Evolutionary conservation across 2,329 filamentous ascomycete genomes (phyloP), one percentile per base, ranked within the genome.

Genomic region (Diaporthe velutina): DNA sequence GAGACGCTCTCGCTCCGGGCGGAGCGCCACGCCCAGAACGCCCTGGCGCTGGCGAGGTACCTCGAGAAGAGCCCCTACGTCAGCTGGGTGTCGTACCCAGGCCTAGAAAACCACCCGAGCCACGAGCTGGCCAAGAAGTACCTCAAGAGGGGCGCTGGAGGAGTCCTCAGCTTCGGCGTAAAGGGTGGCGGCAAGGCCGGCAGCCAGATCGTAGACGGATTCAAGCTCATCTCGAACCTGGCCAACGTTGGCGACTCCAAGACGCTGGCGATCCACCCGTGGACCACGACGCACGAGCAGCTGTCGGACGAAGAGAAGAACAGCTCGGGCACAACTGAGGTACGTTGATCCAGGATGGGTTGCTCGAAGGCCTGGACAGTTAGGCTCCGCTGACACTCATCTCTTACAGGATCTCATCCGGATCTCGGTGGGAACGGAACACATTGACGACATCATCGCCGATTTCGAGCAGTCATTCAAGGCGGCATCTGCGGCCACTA

Each of bases 221-320:
- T 99, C 88, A 97, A 97, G 89, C 86, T 99, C 79, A 95, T 98
- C 80, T 98, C 95, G 25, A 98, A 98, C 85, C 87, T 98, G 79
- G 97, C 97, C 74, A 99, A 99, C 82, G 96, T 98, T 38, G 96
- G 96, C 74, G 96, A 98, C 83, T 94, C 94, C 66, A 98, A 98
- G 90, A 98, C 96, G 9, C 87, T 98, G 77, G 96, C 96, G 33
- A 98, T 98, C 79, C 96, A 98, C 85, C 96, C 96, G 30, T 98
- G 95, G 95, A 94, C 93, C 8, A 98, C 96, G 3, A 98, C 96
- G 3, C 96, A 98, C 83, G 94, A 98, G 87, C 96, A 98, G 86
- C 89, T 98, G 74, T 92, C 88, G 33, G 93, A 96, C 40, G 90
- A 95, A 82, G 96, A 98, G 88, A 95, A 92, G 85, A 82, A 89